Base-by-base conservation (phyloP, 176 grass and related monocot genomes). In the Bolboschoenus planiculmis region DNA sequence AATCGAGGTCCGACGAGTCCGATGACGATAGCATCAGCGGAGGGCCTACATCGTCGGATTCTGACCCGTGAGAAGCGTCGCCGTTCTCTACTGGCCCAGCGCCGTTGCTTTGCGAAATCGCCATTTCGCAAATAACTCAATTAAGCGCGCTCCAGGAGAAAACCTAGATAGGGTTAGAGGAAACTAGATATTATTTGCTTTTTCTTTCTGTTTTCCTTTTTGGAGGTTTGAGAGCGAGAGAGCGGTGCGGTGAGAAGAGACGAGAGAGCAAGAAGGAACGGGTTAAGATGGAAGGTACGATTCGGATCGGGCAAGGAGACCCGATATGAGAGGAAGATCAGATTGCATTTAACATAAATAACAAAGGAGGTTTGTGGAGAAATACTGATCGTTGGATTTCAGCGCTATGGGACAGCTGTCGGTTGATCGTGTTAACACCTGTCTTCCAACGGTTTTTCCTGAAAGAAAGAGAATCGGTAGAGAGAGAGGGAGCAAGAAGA, bases 61-160 rank as follows among this genome's bases (percentile, higher is more conserved):
- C 83, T 6, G 85, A 88, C 15, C 91, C 91, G 84, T 91, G 89
- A 42, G 81, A 83, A 73, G 4, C 87, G 84, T 62, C 78, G 61
- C 64, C 87, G 84, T 82, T 59, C 80, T 87, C 48, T 81, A 80
- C 60, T 16, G 88, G 85, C 73, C 83, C 79, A 80, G 83, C 89
- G 15, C 84, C 76, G 44, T 59, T 86, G 80, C 47, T 82, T 84
- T 74, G 91, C 79, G 92, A 64, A 83, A 92, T 92, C 92, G 88
- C 87, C 95, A 97, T 97, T 48, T 78, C 43, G 13, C 14, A 16
- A 16, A 61, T 4, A 43, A 44, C 11, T 7, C 7, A 63, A 63
- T 15, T 31, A 42, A 27, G 59, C 20, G 56, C 8, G 55, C 46
- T 27, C 31, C 3, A 39, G 23, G 16, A 81, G 58, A 39, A 82